Evolutionary conservation across 208 protist genomes (phyloP).

Genomic region (Phytomonas sp.): DNA sequence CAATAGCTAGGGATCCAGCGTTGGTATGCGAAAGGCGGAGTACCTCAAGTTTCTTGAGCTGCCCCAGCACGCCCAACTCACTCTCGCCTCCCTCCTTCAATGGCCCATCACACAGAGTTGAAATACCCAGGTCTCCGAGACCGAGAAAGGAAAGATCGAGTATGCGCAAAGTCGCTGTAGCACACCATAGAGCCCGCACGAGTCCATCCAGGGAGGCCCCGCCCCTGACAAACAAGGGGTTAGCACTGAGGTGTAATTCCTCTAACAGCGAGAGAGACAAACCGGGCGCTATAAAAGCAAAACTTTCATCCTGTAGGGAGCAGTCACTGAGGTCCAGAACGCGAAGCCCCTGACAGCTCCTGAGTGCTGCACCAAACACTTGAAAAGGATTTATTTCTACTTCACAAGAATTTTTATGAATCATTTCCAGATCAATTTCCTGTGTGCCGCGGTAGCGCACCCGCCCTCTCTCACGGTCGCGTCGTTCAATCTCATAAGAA

Average conservation of each 20-base stretch:
- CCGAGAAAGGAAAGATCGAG: constrained; percentile 66
- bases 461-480: constrained; percentile 48
- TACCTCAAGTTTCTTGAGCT: constrained; percentile 24
- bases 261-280: constrained; percentile 25
- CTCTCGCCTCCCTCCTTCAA: background rate
- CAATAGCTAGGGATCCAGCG: constrained; percentile 41
- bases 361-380: constrained; percentile 40
- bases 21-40: constrained; percentile 43
- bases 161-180: constrained; percentile 15
- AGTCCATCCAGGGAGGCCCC: constrained; percentile 34
- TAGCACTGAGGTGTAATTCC: constrained; percentile 44
- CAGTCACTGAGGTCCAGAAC: constrained; percentile 48
- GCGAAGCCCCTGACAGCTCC: constrained; percentile 30
- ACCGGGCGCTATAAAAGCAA: constrained; percentile 16
- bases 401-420: background rate
- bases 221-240: constrained; percentile 39
- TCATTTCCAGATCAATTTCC: constrained; percentile 1
- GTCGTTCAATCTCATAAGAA: constrained; percentile 66
- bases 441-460: constrained; percentile 45
- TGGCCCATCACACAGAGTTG: constrained; percentile 54
- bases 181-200: constrained; percentile 22
- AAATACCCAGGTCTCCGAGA: constrained; percentile 55
- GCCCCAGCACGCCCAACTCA: constrained; percentile 23
- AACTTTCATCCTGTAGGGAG: constrained; percentile 27
- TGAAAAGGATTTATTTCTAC: constrained; percentile 15